phyloP scores from a whole-genome alignment of 305 asterid genomes.

The Euphrasia arctica region DNA sequence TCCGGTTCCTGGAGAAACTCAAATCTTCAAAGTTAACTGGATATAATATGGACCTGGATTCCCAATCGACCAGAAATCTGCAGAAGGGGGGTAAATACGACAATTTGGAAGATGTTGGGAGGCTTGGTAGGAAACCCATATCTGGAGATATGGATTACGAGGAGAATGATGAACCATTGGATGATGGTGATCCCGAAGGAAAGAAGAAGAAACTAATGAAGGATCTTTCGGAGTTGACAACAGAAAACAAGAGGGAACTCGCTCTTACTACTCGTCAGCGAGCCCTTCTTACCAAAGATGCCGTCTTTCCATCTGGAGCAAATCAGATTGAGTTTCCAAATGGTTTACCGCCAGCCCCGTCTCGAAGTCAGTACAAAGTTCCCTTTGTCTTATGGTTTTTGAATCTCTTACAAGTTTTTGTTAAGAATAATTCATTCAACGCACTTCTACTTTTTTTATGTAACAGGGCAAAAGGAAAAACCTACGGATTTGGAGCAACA shows the following conservation, averaged over 20 bases:
- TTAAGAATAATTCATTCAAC: background rate
- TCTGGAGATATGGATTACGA: conserved; percentile 64
- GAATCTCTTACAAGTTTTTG: conserved; percentile 11
- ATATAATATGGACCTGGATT: conserved; percentile 47
- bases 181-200: conserved; percentile 59
- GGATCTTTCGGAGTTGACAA: conserved; percentile 54
- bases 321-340: conserved; percentile 70
- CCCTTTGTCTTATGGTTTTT: conserved; percentile 15
- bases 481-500: conserved; percentile 92
- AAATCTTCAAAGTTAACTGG: conserved; percentile 57
- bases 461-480: conserved; percentile 77
- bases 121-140: conserved; percentile 42
- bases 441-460: conserved; percentile 24
- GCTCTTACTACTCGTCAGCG: conserved; percentile 91
- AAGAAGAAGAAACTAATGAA: conserved; percentile 54
- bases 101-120: conserved; percentile 40
- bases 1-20: conserved; percentile 82
- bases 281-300: conserved; percentile 85
- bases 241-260: conserved; percentile 70
- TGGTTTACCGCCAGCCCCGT: conserved; percentile 87
- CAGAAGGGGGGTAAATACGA: conserved; percentile 48
- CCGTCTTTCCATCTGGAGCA: conserved; percentile 42
- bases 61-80: conserved; percentile 43
- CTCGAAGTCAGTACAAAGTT: conserved; percentile 63
- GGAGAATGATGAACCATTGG: conserved; percentile 52